Conservation (phyloP, 108 stramenopile species). For the Cylindrotheca fusiformis region DNA sequence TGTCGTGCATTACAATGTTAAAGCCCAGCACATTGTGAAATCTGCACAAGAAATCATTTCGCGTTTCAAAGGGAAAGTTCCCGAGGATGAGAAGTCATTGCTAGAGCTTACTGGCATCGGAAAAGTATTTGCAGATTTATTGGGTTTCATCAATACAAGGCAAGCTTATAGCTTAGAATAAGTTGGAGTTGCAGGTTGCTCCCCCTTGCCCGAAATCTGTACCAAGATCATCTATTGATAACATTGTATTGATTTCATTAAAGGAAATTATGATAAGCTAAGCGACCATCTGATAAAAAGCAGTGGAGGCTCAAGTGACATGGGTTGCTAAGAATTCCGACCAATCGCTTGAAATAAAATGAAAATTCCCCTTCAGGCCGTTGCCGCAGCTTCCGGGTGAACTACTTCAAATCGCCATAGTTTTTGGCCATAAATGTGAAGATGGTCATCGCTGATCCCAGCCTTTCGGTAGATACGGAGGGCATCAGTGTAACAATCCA, state of each 20-base stretch:
- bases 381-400: conserved; percentile 37
- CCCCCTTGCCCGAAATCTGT: too few relatives aligned
- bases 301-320: too few relatives aligned
- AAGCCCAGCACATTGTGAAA: conserved; percentile 66
- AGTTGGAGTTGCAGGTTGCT: not conserved
- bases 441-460: conserved; percentile 35
- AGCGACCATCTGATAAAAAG: too few relatives aligned
- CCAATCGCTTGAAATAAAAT: too few relatives aligned
- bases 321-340: too few relatives aligned
- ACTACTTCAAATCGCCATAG: conserved; percentile 45
- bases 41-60: conserved; percentile 52
- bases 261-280: too few relatives aligned
- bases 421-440: conserved; percentile 31
- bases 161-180: conserved; percentile 15
- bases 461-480: conserved; percentile 43
- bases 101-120: conserved; percentile 63
- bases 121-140: conserved; percentile 54
- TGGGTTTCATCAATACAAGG: conserved; percentile 54
- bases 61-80: conserved; percentile 57
- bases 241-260: too few relatives aligned
- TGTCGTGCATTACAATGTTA: conserved; percentile 59
- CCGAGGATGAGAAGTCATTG: conserved; percentile 49
- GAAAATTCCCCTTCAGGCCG: too few relatives aligned
- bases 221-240: too few relatives aligned
- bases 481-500: conserved; percentile 49